Base-by-base conservation (phyloP, 148 eudicot genomes). In the Chenopodium suecicum region DNA sequence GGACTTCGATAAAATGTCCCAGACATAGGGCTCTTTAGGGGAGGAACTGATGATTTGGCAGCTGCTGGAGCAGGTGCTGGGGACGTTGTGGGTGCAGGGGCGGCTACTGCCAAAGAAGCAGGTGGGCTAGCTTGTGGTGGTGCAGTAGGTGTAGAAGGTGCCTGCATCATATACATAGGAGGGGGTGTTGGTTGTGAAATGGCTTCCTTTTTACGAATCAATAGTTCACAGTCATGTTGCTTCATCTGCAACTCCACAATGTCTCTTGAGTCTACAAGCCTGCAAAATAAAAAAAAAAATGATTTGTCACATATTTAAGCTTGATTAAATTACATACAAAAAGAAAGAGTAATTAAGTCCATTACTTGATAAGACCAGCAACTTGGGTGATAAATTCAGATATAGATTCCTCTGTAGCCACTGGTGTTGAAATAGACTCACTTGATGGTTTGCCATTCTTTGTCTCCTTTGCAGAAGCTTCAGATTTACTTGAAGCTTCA, bases 231-330 rank as follows among this genome's bases (percentile, higher is more conserved):
- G 54, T 87, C 92, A 58, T 84, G 81, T 79, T 93, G 95, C 84
- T 93, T 91, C 88, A 91, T 48, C 81, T 93, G 83, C 80, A 93
- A 85, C 83, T 93, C 95, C 83, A 88, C 85, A 76, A 91, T 93
- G 80, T 91, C 97, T 80, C 89, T 90, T 47, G 95, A 93, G 84
- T 93, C 97, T 71, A 93, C 97, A 63, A 93, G 91, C 83, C 97
- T 93, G 80, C 70, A 84, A 78, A 1, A 41, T 16, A 64, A 32
- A 72, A 56, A 29, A 29, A 41, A 65, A 29, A 41, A 71, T 0
- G 11, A 34, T 69, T 41, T 7, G 23, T 80, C 64, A 83, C 47
- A 20, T 3, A 79, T 41, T 60, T 13, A 62, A 47, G n/a, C 31
- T 37, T 37, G n/a, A 73, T 4, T 27, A 80, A 12, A 19, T 41